Conservation (phyloP, 164 flowering plant species). For the Euptelea pleiosperma region DNA sequence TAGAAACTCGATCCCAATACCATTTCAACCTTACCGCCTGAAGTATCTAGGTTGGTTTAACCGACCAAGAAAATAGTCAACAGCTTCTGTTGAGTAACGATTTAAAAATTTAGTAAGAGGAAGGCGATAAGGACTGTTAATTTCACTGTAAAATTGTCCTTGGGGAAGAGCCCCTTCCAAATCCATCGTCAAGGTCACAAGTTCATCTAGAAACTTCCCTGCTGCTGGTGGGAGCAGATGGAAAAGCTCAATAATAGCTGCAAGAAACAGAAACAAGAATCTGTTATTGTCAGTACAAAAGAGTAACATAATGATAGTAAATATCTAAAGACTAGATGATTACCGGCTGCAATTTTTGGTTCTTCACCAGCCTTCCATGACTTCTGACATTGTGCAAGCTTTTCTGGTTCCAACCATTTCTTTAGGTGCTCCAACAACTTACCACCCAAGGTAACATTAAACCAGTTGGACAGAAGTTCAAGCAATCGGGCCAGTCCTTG, state of each 20-base stretch:
- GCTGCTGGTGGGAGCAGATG: slow-evolving; percentile 98
- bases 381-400: slow-evolving; percentile 90
- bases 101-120: slow-evolving; percentile 94
- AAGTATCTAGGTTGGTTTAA: slow-evolving; percentile 82
- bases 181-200: slow-evolving; percentile 88
- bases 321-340: slow-evolving; percentile 4
- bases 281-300: slow-evolving; percentile 1
- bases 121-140: slow-evolving; percentile 96
- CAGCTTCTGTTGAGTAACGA: slow-evolving; percentile 78
- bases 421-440: slow-evolving; percentile 94
- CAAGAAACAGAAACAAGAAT: slow-evolving; percentile 23
- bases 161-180: slow-evolving; percentile 90
- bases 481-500: slow-evolving; percentile 96
- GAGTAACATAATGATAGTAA: background rate
- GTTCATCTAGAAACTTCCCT: slow-evolving; percentile 88
- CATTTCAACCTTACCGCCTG: slow-evolving; percentile 59
- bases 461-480: slow-evolving; percentile 94
- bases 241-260: slow-evolving; percentile 99
- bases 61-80: slow-evolving; percentile 92
- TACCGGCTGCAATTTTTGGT: slow-evolving; percentile 99
- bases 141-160: slow-evolving; percentile 92
- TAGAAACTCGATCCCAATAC: background rate
- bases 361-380: slow-evolving; percentile 99
- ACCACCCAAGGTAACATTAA: slow-evolving; percentile 92
- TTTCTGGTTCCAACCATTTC: slow-evolving; percentile 99